Percentiles rank a stretch among this genome's conserved stretches.
These are phyloP conservation scores for Gremmenia infestans DNA, from an alignment of 2,329 filamentous ascomycete species.

Conservation along the genomic window DNA sequence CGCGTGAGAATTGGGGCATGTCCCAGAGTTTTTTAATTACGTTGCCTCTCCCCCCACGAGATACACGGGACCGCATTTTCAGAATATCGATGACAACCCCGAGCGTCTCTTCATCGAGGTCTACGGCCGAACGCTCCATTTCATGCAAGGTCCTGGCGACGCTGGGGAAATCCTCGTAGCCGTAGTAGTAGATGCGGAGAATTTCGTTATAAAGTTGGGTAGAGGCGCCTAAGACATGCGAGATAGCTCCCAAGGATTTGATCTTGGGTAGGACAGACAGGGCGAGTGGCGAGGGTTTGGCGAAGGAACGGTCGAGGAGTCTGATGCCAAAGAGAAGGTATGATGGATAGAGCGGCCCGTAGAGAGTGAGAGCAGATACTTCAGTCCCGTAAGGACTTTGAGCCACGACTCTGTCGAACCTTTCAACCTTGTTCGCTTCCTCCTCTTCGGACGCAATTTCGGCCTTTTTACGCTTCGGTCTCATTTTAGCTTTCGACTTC, in stretches of 20 bases:
- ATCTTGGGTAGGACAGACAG: conserved; percentile 61
- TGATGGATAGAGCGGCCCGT: conserved; percentile 61
- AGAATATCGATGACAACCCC: conserved; percentile 23
- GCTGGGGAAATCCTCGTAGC: conserved; percentile 46
- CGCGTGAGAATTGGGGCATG: conserved; percentile 26
- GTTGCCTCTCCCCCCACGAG: conserved; percentile 15
- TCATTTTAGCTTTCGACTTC: background rate
- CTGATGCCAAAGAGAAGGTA: conserved; percentile 54
- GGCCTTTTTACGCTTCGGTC: conserved; percentile 1
- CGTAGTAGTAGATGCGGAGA: conserved; percentile 55
- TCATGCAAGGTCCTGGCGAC: conserved; percentile 25
- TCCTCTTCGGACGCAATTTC: background rate
- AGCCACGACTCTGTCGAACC: background rate
- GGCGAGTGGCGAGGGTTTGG: conserved; percentile 51
- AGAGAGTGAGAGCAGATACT: conserved; percentile 40
- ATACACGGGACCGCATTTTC: conserved; percentile 14
- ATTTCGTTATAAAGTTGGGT: conserved; percentile 67
- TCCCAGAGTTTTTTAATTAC: conserved; percentile 22
- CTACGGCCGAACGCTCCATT: conserved; percentile 30
- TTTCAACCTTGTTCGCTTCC: background rate
- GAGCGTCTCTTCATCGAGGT: conserved; percentile 29
- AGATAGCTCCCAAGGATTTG: conserved; percentile 62
- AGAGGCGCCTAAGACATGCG: conserved; percentile 66
- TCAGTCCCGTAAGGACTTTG: background rate
- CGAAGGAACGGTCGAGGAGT: conserved; percentile 53